A percentile compares a stretch with the other conserved stretches of the same genome.
These are phyloP conservation scores for Wickerhamomyces pijperi DNA, from an alignment of 805 yeast genomes.

Conservation along the genomic window DNA sequence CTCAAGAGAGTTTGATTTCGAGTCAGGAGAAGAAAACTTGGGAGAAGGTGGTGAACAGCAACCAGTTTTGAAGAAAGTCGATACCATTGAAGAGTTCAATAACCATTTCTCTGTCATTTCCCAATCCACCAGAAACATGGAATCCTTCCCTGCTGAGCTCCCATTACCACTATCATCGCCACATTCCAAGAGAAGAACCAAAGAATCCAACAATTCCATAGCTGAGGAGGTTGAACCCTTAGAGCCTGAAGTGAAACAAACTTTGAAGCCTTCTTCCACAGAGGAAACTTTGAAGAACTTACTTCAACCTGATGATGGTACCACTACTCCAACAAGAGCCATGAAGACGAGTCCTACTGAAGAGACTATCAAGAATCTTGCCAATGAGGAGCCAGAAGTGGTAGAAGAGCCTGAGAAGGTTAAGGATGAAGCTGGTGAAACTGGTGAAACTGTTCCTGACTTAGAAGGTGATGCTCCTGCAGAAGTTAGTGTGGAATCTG, in stretches of 20 bases:
- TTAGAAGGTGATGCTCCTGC: no score
- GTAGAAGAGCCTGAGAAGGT: background rate
- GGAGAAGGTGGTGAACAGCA: background rate
- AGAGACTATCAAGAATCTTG: background rate
- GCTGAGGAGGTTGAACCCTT: no score
- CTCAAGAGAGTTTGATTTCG: conserved; percentile 30
- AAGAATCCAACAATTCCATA: background rate
- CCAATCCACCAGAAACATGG: background rate
- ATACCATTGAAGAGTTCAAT: background rate
- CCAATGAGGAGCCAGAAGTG: background rate
- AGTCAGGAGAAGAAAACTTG: conserved; percentile 1
- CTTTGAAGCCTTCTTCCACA: background rate
- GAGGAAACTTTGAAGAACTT: background rate
- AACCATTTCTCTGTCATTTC: background rate
- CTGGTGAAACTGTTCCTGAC: no score
- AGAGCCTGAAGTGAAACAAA: no score
- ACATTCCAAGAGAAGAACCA: no score
- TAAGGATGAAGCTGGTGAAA: conserved; percentile 1
- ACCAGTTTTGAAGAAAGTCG: background rate
- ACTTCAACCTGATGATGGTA: no score
- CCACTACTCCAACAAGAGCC: no score
- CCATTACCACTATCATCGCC: no score
- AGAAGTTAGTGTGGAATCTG: no score
- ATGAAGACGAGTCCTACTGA: background rate
- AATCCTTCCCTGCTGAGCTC: no score